phyloP scores from a whole-genome alignment of 2,329 filamentous ascomycete species.

The Orbilia ellipsospora region DNA sequence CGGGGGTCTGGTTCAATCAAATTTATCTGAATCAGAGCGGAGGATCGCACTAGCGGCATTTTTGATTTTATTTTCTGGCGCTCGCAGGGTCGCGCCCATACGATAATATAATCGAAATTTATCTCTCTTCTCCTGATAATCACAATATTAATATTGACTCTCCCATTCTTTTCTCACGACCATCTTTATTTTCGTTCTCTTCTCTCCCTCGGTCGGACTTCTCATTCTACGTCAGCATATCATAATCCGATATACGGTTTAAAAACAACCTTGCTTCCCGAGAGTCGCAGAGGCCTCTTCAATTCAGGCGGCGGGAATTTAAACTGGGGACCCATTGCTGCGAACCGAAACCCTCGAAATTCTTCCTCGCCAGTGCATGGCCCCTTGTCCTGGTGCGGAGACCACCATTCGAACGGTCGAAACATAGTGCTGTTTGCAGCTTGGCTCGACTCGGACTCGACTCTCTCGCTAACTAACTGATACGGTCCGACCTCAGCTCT shows the following conservation, averaged over 20 bases:
- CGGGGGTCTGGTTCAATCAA: slow-evolving; percentile 27
- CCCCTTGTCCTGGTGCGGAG: slow-evolving; percentile 52
- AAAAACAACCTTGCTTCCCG: slow-evolving; percentile 27
- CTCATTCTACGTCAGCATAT: neutral
- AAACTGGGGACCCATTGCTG: slow-evolving; percentile 28
- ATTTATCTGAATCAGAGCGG: slow-evolving; percentile 55
- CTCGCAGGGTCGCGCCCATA: slow-evolving; percentile 2
- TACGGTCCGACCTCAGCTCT: slow-evolving; percentile 49
- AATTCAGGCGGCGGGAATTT: slow-evolving; percentile 26
- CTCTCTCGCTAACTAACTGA: too few relatives aligned
- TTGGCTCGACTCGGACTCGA: slow-evolving; percentile 12
- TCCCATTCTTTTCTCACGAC: neutral
- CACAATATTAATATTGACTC: neutral
- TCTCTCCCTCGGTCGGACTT: slow-evolving; percentile 3
- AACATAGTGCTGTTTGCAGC: slow-evolving; percentile 38
- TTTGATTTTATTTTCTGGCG: slow-evolving; percentile 1
- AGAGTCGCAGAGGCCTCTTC: slow-evolving; percentile 11
- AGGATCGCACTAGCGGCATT: slow-evolving; percentile 33
- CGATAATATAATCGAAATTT: slow-evolving; percentile 29
- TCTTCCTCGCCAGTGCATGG: slow-evolving; percentile 36
- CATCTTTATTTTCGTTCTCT: too few relatives aligned
- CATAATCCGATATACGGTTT: neutral
- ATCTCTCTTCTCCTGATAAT: slow-evolving; percentile 26
- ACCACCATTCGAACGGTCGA: slow-evolving; percentile 23
- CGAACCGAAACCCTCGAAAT: slow-evolving; percentile 35